Conservation (phyloP, 2,329 filamentous ascomycete genomes). For the Pyricularia pennisetigena region DNA sequence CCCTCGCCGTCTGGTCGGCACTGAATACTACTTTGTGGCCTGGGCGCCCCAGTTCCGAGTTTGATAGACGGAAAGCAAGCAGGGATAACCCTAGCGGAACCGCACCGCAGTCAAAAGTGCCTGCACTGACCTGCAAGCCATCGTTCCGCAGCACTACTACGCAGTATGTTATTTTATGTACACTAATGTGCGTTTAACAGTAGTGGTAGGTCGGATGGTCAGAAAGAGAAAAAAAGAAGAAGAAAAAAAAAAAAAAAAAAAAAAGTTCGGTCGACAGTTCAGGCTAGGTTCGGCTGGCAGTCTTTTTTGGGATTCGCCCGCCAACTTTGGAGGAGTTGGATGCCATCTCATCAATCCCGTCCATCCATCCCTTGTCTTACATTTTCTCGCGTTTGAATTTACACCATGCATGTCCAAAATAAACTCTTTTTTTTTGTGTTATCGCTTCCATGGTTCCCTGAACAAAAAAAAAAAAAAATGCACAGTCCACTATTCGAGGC, state of each 20-base stretch:
- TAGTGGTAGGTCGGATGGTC: not conserved
- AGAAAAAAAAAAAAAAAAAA: no score
- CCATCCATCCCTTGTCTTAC: no score
- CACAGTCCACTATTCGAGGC: not conserved
- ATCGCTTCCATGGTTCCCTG: not conserved
- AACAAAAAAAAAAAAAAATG: not conserved
- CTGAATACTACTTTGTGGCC: no score
- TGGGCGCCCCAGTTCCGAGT: no score
- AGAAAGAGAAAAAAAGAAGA: no score
- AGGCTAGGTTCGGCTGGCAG: not conserved
- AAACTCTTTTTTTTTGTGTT: not conserved
- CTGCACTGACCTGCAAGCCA: not conserved
- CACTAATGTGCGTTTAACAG: not conserved
- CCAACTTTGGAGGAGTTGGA: no score
- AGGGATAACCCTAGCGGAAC: not conserved
- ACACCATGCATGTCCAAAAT: not conserved
- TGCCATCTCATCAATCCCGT: not conserved
- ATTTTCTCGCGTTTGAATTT: not conserved
- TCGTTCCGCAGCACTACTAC: no score
- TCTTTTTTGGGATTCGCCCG: not conserved
- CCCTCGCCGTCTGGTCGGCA: not conserved
- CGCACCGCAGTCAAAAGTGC: not conserved
- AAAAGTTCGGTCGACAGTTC: not conserved
- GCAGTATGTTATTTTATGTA: no score
- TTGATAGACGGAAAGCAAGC: not conserved